Percentiles rank a stretch among this genome's conserved stretches.
These are phyloP conservation scores for Phytophthora gonapodyides DNA, from an alignment of 352 stramenopile genomes.

Conservation along the genomic window DNA sequence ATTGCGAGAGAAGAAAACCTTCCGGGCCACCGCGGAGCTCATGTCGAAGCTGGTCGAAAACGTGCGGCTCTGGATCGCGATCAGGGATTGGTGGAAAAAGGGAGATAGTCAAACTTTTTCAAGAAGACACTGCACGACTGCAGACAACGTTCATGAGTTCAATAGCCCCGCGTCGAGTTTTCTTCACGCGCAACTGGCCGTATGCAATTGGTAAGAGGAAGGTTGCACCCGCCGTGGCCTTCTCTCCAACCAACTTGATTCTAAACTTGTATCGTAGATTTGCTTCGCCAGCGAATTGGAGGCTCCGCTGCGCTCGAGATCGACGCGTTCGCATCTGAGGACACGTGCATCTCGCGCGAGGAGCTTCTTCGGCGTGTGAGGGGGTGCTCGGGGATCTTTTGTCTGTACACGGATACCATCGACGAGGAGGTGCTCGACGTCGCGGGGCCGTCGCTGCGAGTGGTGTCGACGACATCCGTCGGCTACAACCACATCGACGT, in stretches of 20 bases:
- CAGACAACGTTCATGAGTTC: slow-evolving; percentile 17
- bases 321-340: slow-evolving; percentile 31
- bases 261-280: slow-evolving; percentile 4
- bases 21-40: slow-evolving; percentile 32
- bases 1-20: slow-evolving; percentile 76
- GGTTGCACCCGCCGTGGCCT: not conserved
- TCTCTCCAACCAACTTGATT: not conserved
- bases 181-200: slow-evolving; percentile 70
- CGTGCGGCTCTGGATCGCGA: slow-evolving; percentile 7
- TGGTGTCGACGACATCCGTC: slow-evolving; percentile 85
- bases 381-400: slow-evolving; percentile 54
- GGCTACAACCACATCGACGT: slow-evolving; percentile 92
- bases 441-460: slow-evolving; percentile 54
- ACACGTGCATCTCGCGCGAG: slow-evolving; percentile 40
- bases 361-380: slow-evolving; percentile 54
- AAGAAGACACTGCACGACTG: too few species aligned
- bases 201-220: slow-evolving; percentile 54
- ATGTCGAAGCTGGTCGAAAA: slow-evolving; percentile 18
- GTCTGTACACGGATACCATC: slow-evolving; percentile 68
- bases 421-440: slow-evolving; percentile 60
- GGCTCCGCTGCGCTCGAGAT: slow-evolving; percentile 25
- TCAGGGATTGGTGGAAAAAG: slow-evolving; percentile 31
- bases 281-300: slow-evolving; percentile 24
- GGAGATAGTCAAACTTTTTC: too few species aligned
- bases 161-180: slow-evolving; percentile 40